These are phyloP conservation scores for Volvox reticuliferus DNA, from an alignment of 139 green algal genomes.

Conservation along the genomic window DNA sequence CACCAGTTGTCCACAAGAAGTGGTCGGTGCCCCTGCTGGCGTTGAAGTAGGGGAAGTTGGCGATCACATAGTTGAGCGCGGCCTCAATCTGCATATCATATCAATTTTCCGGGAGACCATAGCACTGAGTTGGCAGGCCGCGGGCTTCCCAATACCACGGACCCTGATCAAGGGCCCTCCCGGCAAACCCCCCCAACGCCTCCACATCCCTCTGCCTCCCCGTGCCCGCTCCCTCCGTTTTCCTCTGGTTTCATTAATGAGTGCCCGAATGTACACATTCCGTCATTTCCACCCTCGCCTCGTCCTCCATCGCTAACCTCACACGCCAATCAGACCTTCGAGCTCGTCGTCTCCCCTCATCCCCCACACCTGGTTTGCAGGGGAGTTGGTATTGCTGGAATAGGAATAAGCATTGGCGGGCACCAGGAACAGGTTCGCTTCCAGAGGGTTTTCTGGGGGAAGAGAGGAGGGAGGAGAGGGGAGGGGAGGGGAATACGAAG, in stretches of 20 bases:
- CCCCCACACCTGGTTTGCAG: conserved; percentile 27
- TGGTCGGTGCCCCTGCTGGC: conserved; percentile 48
- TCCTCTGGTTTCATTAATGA: too few relatives aligned
- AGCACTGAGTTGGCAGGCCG: background rate
- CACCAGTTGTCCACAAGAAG: conserved; percentile 52
- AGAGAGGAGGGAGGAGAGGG: too few relatives aligned
- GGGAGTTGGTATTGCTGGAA: conserved; percentile 50
- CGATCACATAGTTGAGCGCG: conserved; percentile 30
- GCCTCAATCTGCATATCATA: background rate
- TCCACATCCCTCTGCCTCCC: too few relatives aligned
- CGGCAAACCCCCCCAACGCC: too few relatives aligned
- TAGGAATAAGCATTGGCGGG: conserved; percentile 57
- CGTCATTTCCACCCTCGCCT: too few relatives aligned
- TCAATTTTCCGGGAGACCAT: background rate
- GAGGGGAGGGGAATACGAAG: background rate
- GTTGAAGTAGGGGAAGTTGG: conserved; percentile 56
- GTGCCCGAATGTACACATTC: too few relatives aligned
- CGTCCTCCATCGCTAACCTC: too few relatives aligned
- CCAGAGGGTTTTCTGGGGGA: background rate
- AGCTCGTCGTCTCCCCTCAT: background rate
- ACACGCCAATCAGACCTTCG: background rate
- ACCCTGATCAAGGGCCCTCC: too few relatives aligned
- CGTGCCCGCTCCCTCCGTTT: too few relatives aligned
- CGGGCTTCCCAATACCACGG: too few relatives aligned
- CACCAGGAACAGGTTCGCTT: conserved; percentile 63